These are phyloP conservation scores for Exserohilum turcica DNA, from an alignment of 2,329 filamentous ascomycete species.

Conservation along the genomic window DNA sequence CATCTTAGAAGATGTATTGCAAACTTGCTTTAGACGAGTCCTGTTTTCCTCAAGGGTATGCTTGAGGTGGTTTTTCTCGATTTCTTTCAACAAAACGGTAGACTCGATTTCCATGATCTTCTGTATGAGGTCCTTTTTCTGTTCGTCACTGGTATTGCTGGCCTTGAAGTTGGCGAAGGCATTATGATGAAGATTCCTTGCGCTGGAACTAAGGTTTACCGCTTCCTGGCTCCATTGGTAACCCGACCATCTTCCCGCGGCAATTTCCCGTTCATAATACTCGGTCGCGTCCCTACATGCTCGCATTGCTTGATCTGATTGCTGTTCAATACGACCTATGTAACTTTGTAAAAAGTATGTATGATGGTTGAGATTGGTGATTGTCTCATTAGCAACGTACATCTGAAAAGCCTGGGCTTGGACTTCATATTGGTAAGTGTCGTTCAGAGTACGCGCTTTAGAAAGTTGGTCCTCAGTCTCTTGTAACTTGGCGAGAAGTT, in stretches of 20 bases:
- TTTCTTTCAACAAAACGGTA: not conserved
- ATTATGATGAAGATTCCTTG: not conserved
- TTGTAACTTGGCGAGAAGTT: not conserved
- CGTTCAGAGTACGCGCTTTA: not conserved
- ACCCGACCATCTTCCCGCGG: not conserved
- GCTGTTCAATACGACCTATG: not conserved
- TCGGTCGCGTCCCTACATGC: not conserved
- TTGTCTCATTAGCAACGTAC: not conserved
- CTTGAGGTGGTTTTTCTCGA: not conserved
- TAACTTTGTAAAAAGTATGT: not conserved
- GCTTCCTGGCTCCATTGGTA: not conserved
- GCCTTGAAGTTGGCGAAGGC: not conserved
- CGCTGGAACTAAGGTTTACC: not conserved
- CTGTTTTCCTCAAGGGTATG: not conserved
- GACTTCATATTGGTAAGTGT: not conserved
- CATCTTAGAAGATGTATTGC: not conserved
- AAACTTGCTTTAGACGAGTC: not conserved
- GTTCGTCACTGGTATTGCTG: not conserved
- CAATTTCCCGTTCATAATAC: not conserved
- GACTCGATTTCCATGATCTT: not conserved
- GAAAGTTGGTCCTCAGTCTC: not conserved
- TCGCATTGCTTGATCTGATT: not conserved
- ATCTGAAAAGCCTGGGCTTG: not conserved
- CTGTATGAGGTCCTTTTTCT: not conserved
- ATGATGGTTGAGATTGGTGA: not conserved